phyloP scores from a whole-genome alignment of 2,329 filamentous ascomycete species.

The Aureobasidium leucospermi region DNA sequence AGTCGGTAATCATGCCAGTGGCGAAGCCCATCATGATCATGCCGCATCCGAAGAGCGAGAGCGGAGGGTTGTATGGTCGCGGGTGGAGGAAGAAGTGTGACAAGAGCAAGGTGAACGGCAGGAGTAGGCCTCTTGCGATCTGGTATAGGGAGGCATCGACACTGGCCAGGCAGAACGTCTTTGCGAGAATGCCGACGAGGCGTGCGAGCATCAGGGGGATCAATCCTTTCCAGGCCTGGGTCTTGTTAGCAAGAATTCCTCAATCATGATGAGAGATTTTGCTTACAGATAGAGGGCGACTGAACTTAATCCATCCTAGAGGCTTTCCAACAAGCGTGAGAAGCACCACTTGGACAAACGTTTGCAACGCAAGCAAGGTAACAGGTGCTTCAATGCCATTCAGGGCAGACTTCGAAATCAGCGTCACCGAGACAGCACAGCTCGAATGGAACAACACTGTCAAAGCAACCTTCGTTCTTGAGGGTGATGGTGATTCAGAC shows the following conservation, averaged over 20 bases:
- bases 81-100: conserved; percentile 9
- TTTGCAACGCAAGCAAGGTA: conserved; percentile 6
- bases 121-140: conserved; percentile 7
- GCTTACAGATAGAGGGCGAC: background rate
- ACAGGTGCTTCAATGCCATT: conserved; percentile 11
- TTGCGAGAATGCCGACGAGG: conserved; percentile 6
- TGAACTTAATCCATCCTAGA: conserved; percentile 7
- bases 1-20: conserved; percentile 6
- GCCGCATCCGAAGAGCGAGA: conserved; percentile 7
- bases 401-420: conserved; percentile 9
- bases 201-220: conserved; percentile 9
- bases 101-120: conserved; percentile 7
- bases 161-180: conserved; percentile 9
- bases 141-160: conserved; percentile 11
- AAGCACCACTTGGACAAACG: conserved; percentile 7
- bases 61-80: conserved; percentile 3
- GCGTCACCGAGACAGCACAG: conserved; percentile 5
- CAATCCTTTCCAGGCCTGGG: conserved; percentile 2
- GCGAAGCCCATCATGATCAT: conserved; percentile 11
- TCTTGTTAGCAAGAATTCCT: background rate
- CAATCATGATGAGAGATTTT: no score
- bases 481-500: background rate
- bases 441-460: conserved; percentile 10
- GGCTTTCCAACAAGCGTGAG: conserved; percentile 2
- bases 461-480: conserved; percentile 9